Evolutionary conservation across 192 early-diverging fungal genomes (phyloP).

Genomic region (Podila epigama): DNA sequence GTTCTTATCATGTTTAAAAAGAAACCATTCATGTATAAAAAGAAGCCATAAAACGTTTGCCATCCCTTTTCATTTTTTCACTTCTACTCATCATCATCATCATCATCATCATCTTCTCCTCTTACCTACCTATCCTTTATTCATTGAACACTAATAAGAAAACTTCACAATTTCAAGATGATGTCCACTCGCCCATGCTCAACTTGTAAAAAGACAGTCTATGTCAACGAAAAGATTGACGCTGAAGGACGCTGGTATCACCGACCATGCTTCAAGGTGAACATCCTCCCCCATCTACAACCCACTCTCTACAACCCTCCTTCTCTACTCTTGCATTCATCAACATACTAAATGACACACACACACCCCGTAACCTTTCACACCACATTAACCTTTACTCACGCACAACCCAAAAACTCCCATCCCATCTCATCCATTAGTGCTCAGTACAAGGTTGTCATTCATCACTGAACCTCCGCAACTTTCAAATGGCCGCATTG

Average conservation of each 20-base stretch:
- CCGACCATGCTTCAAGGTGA: conserved; percentile 43
- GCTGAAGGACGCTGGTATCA: conserved; percentile 43
- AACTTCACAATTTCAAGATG: conserved; percentile 7
- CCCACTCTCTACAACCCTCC: neutral
- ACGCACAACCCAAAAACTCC: neutral
- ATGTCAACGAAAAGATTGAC: conserved; percentile 43
- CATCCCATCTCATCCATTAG: too few relatives aligned
- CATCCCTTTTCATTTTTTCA: neutral
- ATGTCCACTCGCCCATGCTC: conserved; percentile 39
- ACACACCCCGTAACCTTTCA: neutral
- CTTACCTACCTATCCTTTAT: neutral
- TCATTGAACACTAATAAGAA: too few relatives aligned
- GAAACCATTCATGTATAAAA: too few relatives aligned
- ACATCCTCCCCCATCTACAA: neutral
- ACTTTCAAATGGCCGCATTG: conserved; percentile 35
- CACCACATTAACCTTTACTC: neutral
- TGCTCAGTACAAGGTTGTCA: conserved; percentile 30
- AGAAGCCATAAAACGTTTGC: too few relatives aligned
- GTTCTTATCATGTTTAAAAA: too few relatives aligned
- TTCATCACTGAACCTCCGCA: conserved; percentile 14
- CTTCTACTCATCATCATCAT: neutral
- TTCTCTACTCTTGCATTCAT: neutral
- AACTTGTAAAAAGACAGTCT: conserved; percentile 45
- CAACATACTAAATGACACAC: neutral
- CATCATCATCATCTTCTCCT: too few relatives aligned